phyloP scores from a whole-genome alignment of 805 yeast species.

The Crinitomyces ghanaensis region DNA sequence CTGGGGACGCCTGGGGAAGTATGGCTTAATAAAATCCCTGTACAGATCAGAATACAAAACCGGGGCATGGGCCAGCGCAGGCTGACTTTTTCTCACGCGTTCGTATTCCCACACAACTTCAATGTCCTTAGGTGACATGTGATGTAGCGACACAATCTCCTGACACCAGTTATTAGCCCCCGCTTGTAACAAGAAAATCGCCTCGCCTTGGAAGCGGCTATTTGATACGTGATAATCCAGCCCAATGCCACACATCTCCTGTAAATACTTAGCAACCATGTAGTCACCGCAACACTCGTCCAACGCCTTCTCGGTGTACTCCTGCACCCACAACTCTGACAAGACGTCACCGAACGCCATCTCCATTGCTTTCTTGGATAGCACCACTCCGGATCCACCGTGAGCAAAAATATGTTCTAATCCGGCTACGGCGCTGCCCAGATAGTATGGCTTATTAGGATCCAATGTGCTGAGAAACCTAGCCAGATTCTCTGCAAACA shows the following conservation, averaged over 20 bases:
- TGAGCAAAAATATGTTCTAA: conserved; percentile 23
- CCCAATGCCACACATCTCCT: conserved; percentile 10
- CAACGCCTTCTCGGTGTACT: conserved; percentile 11
- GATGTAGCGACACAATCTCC: conserved; percentile 25
- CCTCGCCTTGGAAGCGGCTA: conserved; percentile 24
- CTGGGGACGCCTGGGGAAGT: conserved; percentile 13
- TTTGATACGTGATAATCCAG: conserved; percentile 7
- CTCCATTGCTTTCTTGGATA: conserved; percentile 22
- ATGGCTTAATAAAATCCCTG: conserved; percentile 15
- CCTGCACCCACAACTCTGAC: conserved; percentile 7
- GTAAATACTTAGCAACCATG: conserved; percentile 20
- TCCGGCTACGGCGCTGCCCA: conserved; percentile 23
- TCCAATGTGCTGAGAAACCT: conserved; percentile 14
- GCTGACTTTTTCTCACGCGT: conserved; percentile 9
- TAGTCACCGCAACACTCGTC: conserved; percentile 29
- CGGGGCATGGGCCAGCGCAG: conserved; percentile 9
- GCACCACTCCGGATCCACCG: conserved; percentile 28
- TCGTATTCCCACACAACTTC: conserved; percentile 25
- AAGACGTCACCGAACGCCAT: conserved; percentile 16
- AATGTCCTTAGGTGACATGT: conserved; percentile 17
- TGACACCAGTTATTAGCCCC: conserved; percentile 20
- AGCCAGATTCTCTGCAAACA: conserved; percentile 20
- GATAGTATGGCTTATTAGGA: conserved; percentile 19
- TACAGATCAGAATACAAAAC: conserved; percentile 25
- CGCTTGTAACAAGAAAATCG: conserved; percentile 12